Evolutionary conservation across 2,329 filamentous ascomycete species (phyloP).

Genomic region (Aspergillus tamarii): DNA sequence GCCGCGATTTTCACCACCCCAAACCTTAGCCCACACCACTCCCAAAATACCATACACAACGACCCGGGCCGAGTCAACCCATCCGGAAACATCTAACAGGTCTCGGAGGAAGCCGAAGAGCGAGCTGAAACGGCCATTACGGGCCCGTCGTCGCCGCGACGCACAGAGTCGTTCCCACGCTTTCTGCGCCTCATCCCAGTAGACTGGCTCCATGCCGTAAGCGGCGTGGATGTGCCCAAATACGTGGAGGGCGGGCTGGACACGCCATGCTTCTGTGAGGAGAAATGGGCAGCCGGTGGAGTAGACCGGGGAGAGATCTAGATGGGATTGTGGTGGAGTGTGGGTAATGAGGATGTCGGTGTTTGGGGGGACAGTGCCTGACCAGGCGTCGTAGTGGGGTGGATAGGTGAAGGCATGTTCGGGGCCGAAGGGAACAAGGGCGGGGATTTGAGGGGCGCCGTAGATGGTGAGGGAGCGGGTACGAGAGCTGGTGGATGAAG

Average conservation of each 20-base stretch:
- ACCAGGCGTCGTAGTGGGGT: conserved; percentile 69
- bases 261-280: conserved; percentile 72
- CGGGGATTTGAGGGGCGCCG: conserved; percentile 78
- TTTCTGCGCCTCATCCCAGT: conserved; percentile 74
- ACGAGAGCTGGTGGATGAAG: conserved; percentile 46
- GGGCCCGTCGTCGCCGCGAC: conserved; percentile 34
- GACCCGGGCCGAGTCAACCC: conserved; percentile 57
- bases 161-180: conserved; percentile 69
- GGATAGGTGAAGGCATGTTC: conserved; percentile 80
- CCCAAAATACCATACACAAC: conserved; percentile 57
- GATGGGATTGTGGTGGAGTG: conserved; percentile 73
- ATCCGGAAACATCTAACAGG: conserved; percentile 36
- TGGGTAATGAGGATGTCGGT: conserved; percentile 83
- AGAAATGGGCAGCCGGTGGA: conserved; percentile 72
- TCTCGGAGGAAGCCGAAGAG: conserved; percentile 38
- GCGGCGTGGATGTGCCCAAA: conserved; percentile 85
- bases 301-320: conserved; percentile 58
- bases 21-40: conserved; percentile 63
- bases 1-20: conserved; percentile 55
- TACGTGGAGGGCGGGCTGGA: conserved; percentile 74
- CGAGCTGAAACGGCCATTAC: conserved; percentile 26
- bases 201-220: conserved; percentile 69
- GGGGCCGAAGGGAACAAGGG: conserved; percentile 64
- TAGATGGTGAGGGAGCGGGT: conserved; percentile 71
- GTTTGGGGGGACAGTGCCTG: conserved; percentile 68